phyloP scores from a whole-genome alignment of 192 early-diverging fungal species.

The Chytriomyces sp. region DNA sequence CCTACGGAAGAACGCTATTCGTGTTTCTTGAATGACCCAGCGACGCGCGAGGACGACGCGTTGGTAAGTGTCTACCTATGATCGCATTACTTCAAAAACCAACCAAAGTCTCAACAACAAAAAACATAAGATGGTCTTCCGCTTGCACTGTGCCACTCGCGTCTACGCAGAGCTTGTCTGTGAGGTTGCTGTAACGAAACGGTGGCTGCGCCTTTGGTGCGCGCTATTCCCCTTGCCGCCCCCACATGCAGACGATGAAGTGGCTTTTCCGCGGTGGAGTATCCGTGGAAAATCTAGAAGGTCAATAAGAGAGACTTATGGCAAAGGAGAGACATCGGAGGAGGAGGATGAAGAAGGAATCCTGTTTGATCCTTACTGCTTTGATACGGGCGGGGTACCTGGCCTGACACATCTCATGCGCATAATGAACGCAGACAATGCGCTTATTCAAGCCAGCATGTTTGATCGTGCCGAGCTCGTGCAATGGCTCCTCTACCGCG shows the following conservation, averaged over 20 bases:
- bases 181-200: slow-evolving; percentile 4
- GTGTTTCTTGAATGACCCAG: slow-evolving; percentile 2
- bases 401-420: neutral
- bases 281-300: no score
- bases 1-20: slow-evolving; percentile 12
- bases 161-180: neutral
- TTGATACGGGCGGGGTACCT: neutral
- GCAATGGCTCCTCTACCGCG: slow-evolving; percentile 5
- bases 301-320: neutral
- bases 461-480: slow-evolving; percentile 24
- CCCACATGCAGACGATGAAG: no score
- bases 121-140: slow-evolving; percentile 3
- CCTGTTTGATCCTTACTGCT: neutral
- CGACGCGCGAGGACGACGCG: neutral
- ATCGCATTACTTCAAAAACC: neutral
- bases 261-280: no score
- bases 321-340: neutral
- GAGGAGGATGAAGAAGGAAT: slow-evolving; percentile 4
- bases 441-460: slow-evolving; percentile 15
- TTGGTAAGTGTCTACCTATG: neutral
- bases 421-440: slow-evolving; percentile 5
- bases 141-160: slow-evolving; percentile 1
- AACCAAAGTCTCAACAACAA: neutral
- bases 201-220: neutral
- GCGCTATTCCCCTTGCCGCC: neutral